These are phyloP conservation scores for Candida schatavii DNA, from an alignment of 805 yeast species.

Conservation along the genomic window DNA sequence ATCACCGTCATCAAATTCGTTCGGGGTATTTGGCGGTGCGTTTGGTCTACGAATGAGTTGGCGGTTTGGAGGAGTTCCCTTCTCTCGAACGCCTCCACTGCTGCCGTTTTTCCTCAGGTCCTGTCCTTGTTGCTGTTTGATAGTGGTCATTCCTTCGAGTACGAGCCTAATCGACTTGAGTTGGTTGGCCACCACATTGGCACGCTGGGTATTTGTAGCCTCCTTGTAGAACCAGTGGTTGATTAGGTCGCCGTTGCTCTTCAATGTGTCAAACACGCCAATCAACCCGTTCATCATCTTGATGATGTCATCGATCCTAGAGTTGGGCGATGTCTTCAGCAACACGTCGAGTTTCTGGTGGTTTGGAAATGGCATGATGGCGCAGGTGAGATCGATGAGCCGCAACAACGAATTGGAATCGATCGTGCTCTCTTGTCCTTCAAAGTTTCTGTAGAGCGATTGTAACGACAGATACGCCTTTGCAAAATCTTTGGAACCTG, in stretches of 20 bases:
- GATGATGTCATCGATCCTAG: conserved; percentile 32
- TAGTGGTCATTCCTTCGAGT: conserved; percentile 44
- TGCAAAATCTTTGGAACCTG: conserved; percentile 44
- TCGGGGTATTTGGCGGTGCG: conserved; percentile 7
- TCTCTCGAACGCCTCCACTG: too few relatives aligned
- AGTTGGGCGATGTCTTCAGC: conserved; percentile 24
- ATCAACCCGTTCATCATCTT: conserved; percentile 32
- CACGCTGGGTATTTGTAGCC: conserved; percentile 51
- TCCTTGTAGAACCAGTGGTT: conserved; percentile 48
- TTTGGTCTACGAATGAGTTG: conserved; percentile 16
- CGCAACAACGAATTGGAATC: conserved; percentile 18
- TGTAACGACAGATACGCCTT: conserved; percentile 43
- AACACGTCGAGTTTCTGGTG: conserved; percentile 42
- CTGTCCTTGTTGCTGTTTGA: too few relatives aligned
- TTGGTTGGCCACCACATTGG: conserved; percentile 54
- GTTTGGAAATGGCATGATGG: conserved; percentile 50
- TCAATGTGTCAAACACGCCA: conserved; percentile 34
- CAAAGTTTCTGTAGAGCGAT: conserved; percentile 27
- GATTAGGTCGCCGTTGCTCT: conserved; percentile 29
- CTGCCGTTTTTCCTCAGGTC: conserved; percentile 2
- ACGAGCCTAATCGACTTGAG: conserved; percentile 49
- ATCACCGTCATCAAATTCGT: conserved; percentile 24
- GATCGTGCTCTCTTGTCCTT: conserved; percentile 4
- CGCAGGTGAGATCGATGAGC: conserved; percentile 46
- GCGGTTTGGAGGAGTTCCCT: conserved; percentile 4